phyloP scores from a whole-genome alignment of 306 rosid species.

The Pterocarpus macrocarpus region DNA sequence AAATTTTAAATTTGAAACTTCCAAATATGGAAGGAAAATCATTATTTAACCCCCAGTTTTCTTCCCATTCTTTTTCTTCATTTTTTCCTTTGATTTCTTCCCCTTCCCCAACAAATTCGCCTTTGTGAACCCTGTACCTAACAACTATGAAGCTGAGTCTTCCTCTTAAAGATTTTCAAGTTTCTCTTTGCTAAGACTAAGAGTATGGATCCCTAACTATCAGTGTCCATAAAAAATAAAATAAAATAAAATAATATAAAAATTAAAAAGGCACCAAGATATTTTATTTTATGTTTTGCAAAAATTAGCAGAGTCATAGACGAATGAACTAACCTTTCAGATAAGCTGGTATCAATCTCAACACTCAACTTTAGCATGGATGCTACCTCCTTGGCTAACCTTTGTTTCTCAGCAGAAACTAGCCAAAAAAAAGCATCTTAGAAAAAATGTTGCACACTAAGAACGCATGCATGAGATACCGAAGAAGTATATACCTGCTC shows the following conservation, averaged over 20 bases:
- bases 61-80: not conserved
- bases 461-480: slow-evolving; percentile 39
- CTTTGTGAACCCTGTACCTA: not conserved
- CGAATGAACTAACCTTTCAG: slow-evolving; percentile 71
- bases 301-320: slow-evolving; percentile 4
- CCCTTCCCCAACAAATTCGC: not conserved
- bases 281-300: not conserved
- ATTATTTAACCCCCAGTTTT: not conserved
- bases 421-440: slow-evolving; percentile 52
- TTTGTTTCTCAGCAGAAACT: slow-evolving; percentile 89
- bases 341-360: slow-evolving; percentile 71
- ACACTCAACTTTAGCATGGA: slow-evolving; percentile 87
- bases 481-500: slow-evolving; percentile 71
- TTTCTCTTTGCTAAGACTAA: not conserved
- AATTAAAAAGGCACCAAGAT: not conserved
- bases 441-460: slow-evolving; percentile 43
- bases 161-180: not conserved
- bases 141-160: not conserved
- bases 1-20: not conserved
- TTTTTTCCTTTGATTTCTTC: slow-evolving; percentile 19
- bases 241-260: not conserved
- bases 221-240: not conserved
- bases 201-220: slow-evolving; percentile 6
- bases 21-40: slow-evolving; percentile 1
- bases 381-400: slow-evolving; percentile 90